Conservation (phyloP, 2,329 filamentous ascomycete genomes). For the Pseudogymnoascus sp. region DNA sequence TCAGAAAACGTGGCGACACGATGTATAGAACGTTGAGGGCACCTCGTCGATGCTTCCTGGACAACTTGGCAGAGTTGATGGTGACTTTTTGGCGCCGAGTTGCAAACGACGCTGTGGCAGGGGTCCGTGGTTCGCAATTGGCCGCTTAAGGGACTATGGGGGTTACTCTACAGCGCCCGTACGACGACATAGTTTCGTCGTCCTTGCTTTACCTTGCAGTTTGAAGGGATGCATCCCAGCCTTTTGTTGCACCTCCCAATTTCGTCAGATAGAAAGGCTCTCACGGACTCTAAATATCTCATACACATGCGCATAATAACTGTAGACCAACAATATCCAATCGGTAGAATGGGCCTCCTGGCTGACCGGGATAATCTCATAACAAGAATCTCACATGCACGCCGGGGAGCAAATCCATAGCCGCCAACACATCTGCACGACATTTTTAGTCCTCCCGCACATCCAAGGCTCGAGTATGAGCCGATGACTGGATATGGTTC, state of each 20-base stretch:
- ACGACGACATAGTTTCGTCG: slow-evolving; percentile 15
- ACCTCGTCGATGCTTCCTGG: slow-evolving; percentile 42
- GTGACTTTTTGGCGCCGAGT: not conserved
- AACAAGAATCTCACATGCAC: slow-evolving; percentile 1
- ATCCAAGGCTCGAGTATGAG: not conserved
- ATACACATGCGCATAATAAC: not conserved
- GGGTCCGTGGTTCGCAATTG: slow-evolving; percentile 1
- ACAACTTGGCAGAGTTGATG: slow-evolving; percentile 32
- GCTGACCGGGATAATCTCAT: not conserved
- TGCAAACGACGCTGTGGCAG: not conserved
- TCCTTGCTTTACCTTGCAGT: slow-evolving; percentile 20
- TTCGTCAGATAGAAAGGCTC: not conserved
- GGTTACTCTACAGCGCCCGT: slow-evolving; percentile 10
- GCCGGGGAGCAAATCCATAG: not conserved
- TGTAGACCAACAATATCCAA: not conserved
- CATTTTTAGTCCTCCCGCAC: slow-evolving; percentile 10
- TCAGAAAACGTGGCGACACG: slow-evolving; percentile 1
- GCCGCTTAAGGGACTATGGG: not conserved
- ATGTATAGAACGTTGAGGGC: slow-evolving; percentile 4
- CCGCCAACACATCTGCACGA: slow-evolving; percentile 10
- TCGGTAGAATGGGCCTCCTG: not conserved
- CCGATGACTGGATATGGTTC: not conserved
- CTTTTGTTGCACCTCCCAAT: slow-evolving; percentile 16
- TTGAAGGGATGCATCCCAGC: slow-evolving; percentile 28
- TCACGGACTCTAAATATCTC: slow-evolving; percentile 1